These are phyloP conservation scores for Dryas drummondii DNA, from an alignment of 306 rosid genomes.

Conservation along the genomic window DNA sequence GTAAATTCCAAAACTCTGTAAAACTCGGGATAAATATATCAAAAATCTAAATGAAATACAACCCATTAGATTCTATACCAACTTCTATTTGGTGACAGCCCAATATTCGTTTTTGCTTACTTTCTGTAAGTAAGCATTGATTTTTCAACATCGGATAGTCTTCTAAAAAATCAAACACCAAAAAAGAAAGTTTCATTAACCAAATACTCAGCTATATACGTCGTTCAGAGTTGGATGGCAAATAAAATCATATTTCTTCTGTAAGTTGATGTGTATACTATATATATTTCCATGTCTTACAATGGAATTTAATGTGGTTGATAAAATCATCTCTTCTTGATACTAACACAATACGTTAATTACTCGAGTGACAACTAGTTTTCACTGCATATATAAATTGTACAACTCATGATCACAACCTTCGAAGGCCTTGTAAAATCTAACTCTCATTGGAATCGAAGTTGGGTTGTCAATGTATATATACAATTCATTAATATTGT, in stretches of 20 bases:
- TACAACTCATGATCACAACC: background rate
- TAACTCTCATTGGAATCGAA: background rate
- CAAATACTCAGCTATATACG: too few relatives aligned
- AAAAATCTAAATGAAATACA: too few relatives aligned
- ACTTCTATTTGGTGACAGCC: too few relatives aligned
- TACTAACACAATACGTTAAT: background rate
- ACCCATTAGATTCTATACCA: too few relatives aligned
- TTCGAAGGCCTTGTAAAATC: background rate
- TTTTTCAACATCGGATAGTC: too few relatives aligned
- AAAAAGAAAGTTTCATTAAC: background rate
- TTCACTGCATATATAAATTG: background rate
- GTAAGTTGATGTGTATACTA: background rate
- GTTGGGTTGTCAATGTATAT: too few relatives aligned
- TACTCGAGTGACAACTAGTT: background rate
- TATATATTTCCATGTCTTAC: background rate
- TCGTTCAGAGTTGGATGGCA: background rate
- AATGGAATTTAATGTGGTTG: background rate
- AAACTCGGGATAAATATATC: too few relatives aligned
- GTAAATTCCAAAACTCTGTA: too few relatives aligned
- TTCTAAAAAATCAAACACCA: background rate
- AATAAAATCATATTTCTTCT: too few relatives aligned
- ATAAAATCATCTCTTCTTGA: background rate
- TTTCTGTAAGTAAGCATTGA: too few relatives aligned
- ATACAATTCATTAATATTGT: too few relatives aligned
- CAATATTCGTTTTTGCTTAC: too few relatives aligned